phyloP scores from a whole-genome alignment of 225 moss, liverwort and hornwort species.

The Pseudisothecium myosuroides region DNA sequence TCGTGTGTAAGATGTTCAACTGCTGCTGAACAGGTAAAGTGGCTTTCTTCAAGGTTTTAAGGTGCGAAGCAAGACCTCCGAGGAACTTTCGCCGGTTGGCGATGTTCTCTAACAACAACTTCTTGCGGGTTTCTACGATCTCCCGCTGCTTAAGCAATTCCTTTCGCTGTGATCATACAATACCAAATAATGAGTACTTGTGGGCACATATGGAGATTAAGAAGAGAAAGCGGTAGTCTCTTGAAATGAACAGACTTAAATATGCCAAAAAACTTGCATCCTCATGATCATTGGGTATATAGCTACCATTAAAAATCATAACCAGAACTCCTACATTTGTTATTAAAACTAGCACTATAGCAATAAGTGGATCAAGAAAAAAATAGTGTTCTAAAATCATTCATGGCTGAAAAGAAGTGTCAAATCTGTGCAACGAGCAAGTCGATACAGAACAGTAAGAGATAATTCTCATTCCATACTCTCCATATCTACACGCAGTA shows the following conservation, averaged over 20 bases:
- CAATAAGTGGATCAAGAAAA: background rate
- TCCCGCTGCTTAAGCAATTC: conserved; percentile 80
- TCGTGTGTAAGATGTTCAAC: conserved; percentile 74
- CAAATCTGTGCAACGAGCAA: background rate
- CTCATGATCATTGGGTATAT: background rate
- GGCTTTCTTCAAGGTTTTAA: conserved; percentile 93
- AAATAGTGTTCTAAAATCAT: background rate
- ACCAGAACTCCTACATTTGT: background rate
- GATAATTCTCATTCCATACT: background rate
- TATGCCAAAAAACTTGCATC: background rate
- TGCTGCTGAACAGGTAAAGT: conserved; percentile 94
- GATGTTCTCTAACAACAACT: conserved; percentile 69
- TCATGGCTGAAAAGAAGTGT: background rate
- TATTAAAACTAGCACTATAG: background rate
- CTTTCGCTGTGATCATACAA: conserved; percentile 53
- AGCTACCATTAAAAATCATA: background rate
- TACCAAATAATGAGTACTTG: background rate
- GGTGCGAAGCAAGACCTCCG: conserved; percentile 66
- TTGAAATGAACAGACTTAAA: background rate
- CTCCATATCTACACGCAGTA: background rate
- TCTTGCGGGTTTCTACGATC: conserved; percentile 77
- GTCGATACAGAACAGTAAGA: background rate
- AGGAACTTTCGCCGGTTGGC: conserved; percentile 71
- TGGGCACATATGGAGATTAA: background rate
- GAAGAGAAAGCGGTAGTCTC: background rate